Evolutionary conservation across 108 stramenopile genomes (phyloP), one percentile per base, ranked within the genome.

Genomic region (Fragilariopsis cylindrus): DNA sequence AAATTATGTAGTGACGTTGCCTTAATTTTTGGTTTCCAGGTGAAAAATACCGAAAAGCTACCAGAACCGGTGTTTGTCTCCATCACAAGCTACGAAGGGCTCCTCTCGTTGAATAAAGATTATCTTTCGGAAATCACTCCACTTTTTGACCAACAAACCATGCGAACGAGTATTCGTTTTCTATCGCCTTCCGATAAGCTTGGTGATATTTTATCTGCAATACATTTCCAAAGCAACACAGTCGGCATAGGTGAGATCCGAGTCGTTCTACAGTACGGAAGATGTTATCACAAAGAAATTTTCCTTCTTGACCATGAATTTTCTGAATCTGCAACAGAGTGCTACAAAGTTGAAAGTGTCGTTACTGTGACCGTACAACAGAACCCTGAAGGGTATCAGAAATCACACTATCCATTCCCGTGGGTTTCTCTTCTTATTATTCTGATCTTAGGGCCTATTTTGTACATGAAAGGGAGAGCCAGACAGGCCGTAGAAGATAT

Each of bases 171-270:
- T 13, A 60, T 79, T 49, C 47, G 45, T 3, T 68, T 79, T 21
- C n/a, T 79, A 2, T 57, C 67, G 41, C n/a, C 39, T 6, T 58
- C 72, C 18, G 49, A 48, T 3, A 42, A 73, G 41, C 41, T 79
- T 2, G 56, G 43, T 6, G 52, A 73, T 1, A 44, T 73, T 44
- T 43, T 79, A 18, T 48, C 72, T 41, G 48, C 64, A 1, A 52
- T 79, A 21, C 78, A 79, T 68, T 79, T 66, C 46, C 78, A 79
- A 57, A 79, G 71, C 42, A 65, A 52, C 6, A 48, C 67, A 13
- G 13, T 57, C 3, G 78, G 78, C 7, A 16, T 5, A 4, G 66
- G 70, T 43, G 39, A 79, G 54, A 69, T 79, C 18, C 40, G 47
- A 50, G 52, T 80, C 21, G 42, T 47, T 21, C 57, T 80, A 9